Percentiles rank a stretch among this genome's conserved stretches.
Conservation (phyloP, 305 asterid species). For the Fraxinus angustifolia region DNA sequence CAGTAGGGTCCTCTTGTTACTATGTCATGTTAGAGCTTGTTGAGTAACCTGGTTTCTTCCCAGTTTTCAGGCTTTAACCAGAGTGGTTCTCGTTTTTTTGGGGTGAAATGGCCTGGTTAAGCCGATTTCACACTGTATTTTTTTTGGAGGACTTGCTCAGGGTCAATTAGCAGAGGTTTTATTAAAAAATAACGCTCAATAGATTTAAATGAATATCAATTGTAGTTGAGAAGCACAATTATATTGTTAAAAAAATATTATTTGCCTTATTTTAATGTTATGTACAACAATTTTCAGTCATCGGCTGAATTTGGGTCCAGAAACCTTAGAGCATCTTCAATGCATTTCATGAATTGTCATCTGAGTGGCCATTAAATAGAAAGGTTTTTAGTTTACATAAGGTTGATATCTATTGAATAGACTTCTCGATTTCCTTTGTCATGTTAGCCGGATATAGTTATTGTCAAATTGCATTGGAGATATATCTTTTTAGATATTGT, state of each 20-base stretch:
- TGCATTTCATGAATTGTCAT: not conserved
- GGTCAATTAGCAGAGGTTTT: not conserved
- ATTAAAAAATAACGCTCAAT: not conserved
- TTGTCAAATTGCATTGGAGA: not conserved
- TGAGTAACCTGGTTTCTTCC: not conserved
- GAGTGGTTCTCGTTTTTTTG: not conserved
- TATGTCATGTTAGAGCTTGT: slow-evolving; percentile 6
- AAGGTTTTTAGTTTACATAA: not conserved
- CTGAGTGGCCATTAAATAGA: not conserved
- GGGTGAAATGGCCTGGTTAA: not conserved
- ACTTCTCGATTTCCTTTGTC: not conserved
- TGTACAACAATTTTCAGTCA: not conserved
- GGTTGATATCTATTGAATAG: not conserved
- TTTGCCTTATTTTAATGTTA: not conserved
- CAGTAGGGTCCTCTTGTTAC: slow-evolving; percentile 15
- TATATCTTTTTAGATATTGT: not conserved
- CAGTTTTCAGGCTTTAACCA: not conserved
- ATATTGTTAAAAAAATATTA: no score
- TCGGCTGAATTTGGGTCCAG: not conserved
- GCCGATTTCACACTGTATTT: not conserved
- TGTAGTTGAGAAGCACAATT: not conserved
- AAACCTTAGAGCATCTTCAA: not conserved
- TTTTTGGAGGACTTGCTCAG: not conserved
- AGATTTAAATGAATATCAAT: not conserved
- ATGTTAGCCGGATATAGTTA: not conserved